Evolutionary conservation across 164 flowering plant species (phyloP).

Genomic region (Magnolia officinalis): DNA sequence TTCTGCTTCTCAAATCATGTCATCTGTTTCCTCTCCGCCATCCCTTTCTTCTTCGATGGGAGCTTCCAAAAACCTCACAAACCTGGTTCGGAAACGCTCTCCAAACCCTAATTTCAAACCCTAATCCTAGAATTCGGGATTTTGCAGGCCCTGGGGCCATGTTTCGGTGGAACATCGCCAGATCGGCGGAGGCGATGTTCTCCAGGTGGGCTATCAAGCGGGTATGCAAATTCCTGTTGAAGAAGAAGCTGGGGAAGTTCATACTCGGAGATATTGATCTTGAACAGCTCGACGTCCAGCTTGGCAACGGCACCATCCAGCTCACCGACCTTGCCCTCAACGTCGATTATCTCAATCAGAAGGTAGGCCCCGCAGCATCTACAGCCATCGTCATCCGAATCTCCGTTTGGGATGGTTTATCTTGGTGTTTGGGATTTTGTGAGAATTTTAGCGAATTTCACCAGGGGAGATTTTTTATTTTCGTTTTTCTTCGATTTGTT

Average conservation of each 20-base stretch:
- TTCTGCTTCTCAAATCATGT: too few relatives aligned
- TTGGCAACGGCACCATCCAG: slow-evolving; percentile 67
- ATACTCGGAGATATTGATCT: slow-evolving; percentile 81
- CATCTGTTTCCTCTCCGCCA: too few relatives aligned
- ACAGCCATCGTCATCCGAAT: background rate
- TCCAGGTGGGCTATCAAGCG: slow-evolving; percentile 74
- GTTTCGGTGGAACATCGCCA: slow-evolving; percentile 69
- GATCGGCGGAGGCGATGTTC: slow-evolving; percentile 74
- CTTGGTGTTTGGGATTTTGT: background rate
- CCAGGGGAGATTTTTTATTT: too few relatives aligned
- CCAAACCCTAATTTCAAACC: slow-evolving; percentile 11
- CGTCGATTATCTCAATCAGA: slow-evolving; percentile 63
- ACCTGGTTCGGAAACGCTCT: slow-evolving; percentile 32
- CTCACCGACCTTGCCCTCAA: slow-evolving; percentile 81
- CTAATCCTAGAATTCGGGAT: background rate
- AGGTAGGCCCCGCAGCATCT: slow-evolving; percentile 33
- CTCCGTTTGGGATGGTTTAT: background rate
- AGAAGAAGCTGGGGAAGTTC: slow-evolving; percentile 83
- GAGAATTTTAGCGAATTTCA: too few relatives aligned
- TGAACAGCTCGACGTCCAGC: slow-evolving; percentile 90
- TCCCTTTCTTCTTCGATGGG: background rate
- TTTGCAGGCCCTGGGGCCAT: slow-evolving; percentile 17
- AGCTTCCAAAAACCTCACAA: slow-evolving; percentile 12
- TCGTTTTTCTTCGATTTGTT: too few relatives aligned
- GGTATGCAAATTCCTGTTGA: slow-evolving; percentile 65